These are phyloP conservation scores for Xylariaceae sp. DNA, from an alignment of 2,329 filamentous ascomycete species.

Conservation along the genomic window DNA sequence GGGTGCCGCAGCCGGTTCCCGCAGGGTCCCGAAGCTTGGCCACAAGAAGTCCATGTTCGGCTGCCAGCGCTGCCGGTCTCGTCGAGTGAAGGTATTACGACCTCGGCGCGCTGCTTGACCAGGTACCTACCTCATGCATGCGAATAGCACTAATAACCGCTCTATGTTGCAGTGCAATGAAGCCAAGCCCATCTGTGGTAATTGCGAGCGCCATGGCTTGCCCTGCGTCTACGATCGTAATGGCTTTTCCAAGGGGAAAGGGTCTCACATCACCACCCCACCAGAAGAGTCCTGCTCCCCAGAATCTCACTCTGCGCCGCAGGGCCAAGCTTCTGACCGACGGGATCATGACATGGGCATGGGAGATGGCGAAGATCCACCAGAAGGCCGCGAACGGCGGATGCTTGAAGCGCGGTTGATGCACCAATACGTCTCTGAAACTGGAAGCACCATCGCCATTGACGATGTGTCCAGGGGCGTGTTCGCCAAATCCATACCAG, in stretches of 20 bases:
- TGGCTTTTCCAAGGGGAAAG: conserved; percentile 4
- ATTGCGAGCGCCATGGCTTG: conserved; percentile 13
- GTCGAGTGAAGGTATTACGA: conserved; percentile 15
- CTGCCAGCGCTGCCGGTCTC: conserved; percentile 15
- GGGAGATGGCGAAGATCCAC: conserved; percentile 9
- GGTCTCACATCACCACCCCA: background rate
- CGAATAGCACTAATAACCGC: background rate
- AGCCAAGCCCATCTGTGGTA: conserved; percentile 14
- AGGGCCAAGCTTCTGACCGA: background rate
- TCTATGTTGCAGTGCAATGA: conserved; percentile 14
- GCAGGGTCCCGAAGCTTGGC: conserved; percentile 11
- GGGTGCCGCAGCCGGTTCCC: conserved; percentile 1
- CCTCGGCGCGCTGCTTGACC: too few relatives aligned
- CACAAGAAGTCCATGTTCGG: conserved; percentile 20
- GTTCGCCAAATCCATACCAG: conserved; percentile 5
- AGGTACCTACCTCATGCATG: too few relatives aligned
- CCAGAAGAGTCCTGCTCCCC: background rate
- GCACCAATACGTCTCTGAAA: conserved; percentile 14
- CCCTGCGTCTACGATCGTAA: conserved; percentile 17
- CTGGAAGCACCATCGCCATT: conserved; percentile 8
- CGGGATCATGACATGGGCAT: background rate
- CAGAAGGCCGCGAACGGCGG: conserved; percentile 10
- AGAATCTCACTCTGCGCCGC: background rate
- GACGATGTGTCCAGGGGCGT: conserved; percentile 4
- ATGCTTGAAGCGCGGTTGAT: conserved; percentile 12